A percentile compares a stretch with the other conserved stretches of the same genome.
These are phyloP conservation scores for Mortierella sp. DNA, from an alignment of 371 early-diverging fungal species.

Conservation along the genomic window DNA sequence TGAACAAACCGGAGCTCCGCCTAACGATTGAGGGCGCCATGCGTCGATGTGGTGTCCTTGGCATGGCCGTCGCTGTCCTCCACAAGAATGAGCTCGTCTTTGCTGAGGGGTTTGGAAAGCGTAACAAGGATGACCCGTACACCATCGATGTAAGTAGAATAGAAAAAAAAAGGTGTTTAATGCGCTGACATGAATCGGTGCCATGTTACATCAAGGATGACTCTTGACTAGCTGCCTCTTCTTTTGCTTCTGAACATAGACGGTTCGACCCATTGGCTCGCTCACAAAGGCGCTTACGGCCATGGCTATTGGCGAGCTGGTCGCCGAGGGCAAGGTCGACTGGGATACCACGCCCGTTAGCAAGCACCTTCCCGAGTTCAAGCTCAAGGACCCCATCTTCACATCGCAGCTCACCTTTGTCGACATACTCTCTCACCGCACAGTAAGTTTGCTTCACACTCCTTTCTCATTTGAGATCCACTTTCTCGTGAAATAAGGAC, in stretches of 20 bases:
- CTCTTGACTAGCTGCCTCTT: neutral
- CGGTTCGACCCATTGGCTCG: slow-evolving; percentile 12
- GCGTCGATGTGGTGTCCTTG: slow-evolving; percentile 14
- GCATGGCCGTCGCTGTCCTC: slow-evolving; percentile 20
- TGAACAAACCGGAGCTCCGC: neutral
- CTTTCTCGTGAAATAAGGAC: neutral
- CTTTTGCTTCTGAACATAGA: too few relatives aligned
- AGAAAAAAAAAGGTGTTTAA: too few relatives aligned
- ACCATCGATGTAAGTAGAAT: slow-evolving; percentile 16
- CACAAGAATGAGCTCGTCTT: slow-evolving; percentile 18
- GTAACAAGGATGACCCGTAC: slow-evolving; percentile 25
- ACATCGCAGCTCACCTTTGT: slow-evolving; percentile 19
- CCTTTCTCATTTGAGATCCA: too few relatives aligned
- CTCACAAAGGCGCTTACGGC: slow-evolving; percentile 32
- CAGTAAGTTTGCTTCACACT: slow-evolving; percentile 5
- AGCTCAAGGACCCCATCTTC: slow-evolving; percentile 20
- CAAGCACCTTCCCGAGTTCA: slow-evolving; percentile 29
- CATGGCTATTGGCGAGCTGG: slow-evolving; percentile 13
- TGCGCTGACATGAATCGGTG: too few relatives aligned
- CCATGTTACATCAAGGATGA: neutral
- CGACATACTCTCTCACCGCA: slow-evolving; percentile 27
- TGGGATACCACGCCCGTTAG: slow-evolving; percentile 23
- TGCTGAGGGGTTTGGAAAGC: slow-evolving; percentile 26
- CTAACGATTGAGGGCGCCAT: neutral
- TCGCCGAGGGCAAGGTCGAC: slow-evolving; percentile 26